Percentiles rank a stretch among this genome's conserved stretches.
These are phyloP conservation scores for Vanilla planifolia DNA, from an alignment of 106 monocot genomes.

Conservation along the genomic window DNA sequence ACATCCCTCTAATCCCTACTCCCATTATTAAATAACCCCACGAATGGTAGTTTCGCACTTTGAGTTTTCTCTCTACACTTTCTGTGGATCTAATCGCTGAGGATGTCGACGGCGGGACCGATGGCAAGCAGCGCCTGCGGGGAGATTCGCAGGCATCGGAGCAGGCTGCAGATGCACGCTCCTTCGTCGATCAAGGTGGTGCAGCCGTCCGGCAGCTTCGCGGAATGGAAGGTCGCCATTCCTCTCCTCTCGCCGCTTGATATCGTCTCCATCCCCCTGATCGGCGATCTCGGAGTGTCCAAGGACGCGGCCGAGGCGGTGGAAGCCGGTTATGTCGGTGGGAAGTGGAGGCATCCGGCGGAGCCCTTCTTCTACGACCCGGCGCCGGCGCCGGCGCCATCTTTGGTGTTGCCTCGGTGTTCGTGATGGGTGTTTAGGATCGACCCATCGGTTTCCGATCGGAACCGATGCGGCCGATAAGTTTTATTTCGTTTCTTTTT, in stretches of 20 bases:
- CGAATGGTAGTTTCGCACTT: not conserved
- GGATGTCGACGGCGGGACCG: not conserved
- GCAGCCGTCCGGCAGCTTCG: conserved; percentile 7
- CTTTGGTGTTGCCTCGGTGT: conserved; percentile 17
- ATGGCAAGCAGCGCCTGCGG: not conserved
- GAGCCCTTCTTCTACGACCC: conserved; percentile 28
- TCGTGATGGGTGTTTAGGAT: too few relatives aligned
- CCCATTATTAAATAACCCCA: conserved; percentile 1
- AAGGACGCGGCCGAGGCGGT: not conserved
- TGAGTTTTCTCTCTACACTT: not conserved
- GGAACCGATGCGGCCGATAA: too few relatives aligned
- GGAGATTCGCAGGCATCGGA: conserved; percentile 16
- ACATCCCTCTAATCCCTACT: not conserved
- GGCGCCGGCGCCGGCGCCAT: conserved; percentile 15
- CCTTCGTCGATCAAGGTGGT: conserved; percentile 38
- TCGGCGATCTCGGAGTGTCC: not conserved
- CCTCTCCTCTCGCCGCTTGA: conserved; percentile 50
- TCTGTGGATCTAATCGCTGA: not conserved
- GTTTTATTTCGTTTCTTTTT: too few relatives aligned
- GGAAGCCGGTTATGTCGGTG: not conserved
- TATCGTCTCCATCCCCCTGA: conserved; percentile 13
- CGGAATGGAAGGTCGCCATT: conserved; percentile 40
- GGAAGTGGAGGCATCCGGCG: conserved; percentile 39
- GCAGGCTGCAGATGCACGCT: conserved; percentile 51
- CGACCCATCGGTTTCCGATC: too few relatives aligned